Evolutionary conservation across 306 rosid species (phyloP).

Genomic region (Fragaria nilgerrensis): DNA sequence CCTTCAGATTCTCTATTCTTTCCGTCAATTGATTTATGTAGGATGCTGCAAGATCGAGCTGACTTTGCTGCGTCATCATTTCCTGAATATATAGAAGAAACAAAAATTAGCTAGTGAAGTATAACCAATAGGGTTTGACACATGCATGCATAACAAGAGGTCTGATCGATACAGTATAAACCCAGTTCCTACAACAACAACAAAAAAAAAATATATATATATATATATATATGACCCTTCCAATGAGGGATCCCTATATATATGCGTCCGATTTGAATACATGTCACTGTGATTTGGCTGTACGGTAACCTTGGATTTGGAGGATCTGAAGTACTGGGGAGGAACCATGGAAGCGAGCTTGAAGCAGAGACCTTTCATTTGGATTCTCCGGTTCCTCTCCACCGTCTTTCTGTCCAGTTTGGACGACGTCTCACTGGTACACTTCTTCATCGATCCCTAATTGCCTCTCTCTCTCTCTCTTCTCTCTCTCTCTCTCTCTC

Average conservation of each 20-base stretch:
- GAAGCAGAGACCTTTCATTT: conserved; percentile 62
- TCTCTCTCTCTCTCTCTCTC: neutral
- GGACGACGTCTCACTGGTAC: conserved; percentile 14
- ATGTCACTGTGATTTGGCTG: too few species aligned
- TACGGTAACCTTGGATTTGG: conserved; percentile 37
- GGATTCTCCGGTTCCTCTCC: conserved; percentile 69
- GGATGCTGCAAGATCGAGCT: conserved; percentile 44
- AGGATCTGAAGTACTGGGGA: conserved; percentile 31
- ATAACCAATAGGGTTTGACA: too few species aligned
- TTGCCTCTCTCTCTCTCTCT: neutral
- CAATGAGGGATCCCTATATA: too few species aligned
- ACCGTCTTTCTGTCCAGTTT: conserved; percentile 63
- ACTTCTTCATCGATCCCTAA: conserved; percentile 28
- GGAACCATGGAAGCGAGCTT: conserved; percentile 66
- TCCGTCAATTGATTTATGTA: conserved; percentile 49
- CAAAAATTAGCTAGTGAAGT: too few species aligned
- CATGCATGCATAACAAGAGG: too few species aligned
- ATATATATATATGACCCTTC: too few species aligned
- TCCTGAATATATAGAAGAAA: conserved; percentile 23
- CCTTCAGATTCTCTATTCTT: conserved; percentile 48
- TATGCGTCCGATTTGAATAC: too few species aligned
- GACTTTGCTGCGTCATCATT: conserved; percentile 46
- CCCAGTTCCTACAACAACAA: too few species aligned
- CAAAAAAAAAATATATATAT: too few species aligned
- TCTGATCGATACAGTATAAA: too few species aligned